Evolutionary conservation across 164 flowering plant species (phyloP).

Genomic region (Piper longum): DNA sequence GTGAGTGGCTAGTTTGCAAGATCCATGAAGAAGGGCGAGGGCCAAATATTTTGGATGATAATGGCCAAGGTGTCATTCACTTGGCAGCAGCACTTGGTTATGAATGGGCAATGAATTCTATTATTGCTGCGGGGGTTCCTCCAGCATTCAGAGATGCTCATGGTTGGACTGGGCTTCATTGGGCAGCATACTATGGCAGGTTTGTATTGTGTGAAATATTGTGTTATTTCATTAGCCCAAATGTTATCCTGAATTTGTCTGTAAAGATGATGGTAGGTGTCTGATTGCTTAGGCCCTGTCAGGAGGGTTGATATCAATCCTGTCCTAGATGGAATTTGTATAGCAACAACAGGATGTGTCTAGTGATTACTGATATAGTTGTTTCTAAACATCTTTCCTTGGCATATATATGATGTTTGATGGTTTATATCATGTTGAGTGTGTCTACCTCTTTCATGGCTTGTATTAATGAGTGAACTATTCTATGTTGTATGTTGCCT

Average conservation of each 20-base stretch:
- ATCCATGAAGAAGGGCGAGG: constrained; percentile 48
- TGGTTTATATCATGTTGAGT: neutral
- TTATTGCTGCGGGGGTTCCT: constrained; percentile 52
- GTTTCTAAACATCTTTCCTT: neutral
- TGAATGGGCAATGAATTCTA: constrained; percentile 52
- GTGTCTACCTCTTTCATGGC: neutral
- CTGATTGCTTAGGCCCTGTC: too few relatives aligned
- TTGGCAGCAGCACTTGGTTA: constrained; percentile 76
- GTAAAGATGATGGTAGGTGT: too few relatives aligned
- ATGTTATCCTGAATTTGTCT: too few relatives aligned
- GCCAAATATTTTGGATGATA: constrained; percentile 34
- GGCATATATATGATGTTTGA: neutral
- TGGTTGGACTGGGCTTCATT: constrained; percentile 73
- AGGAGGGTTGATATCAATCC: too few relatives aligned
- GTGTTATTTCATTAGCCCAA: too few relatives aligned
- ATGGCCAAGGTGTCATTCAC: constrained; percentile 62
- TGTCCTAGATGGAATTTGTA: too few relatives aligned
- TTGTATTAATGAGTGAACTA: neutral
- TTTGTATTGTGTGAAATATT: constrained; percentile 2
- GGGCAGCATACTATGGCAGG: constrained; percentile 83
- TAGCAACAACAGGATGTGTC: too few relatives aligned
- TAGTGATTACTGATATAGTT: too few relatives aligned
- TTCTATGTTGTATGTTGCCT: neutral
- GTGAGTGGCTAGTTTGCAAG: constrained; percentile 47
- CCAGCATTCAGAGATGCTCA: constrained; percentile 53